Percentiles rank a stretch among this genome's conserved stretches.
phyloP scores from a whole-genome alignment of 306 rosid species.

The Lupinus albus region DNA sequence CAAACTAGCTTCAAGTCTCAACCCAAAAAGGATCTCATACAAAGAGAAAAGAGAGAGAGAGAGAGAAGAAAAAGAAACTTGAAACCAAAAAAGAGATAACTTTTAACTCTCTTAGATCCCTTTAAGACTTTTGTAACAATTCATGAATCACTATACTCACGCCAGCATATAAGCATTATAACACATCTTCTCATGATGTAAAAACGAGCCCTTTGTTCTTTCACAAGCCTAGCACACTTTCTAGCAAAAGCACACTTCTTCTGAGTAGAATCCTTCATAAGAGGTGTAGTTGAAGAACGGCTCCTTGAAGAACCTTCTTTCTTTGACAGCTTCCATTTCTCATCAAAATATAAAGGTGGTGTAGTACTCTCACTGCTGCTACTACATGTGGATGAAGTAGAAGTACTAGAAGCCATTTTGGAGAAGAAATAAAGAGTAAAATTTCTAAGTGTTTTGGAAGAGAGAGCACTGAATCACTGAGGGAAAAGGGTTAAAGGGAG shows the following conservation, averaged over 20 bases:
- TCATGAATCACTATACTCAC: constrained; percentile 55
- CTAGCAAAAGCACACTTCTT: constrained; percentile 52
- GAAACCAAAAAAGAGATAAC: constrained; percentile 1
- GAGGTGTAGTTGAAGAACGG: constrained; percentile 38
- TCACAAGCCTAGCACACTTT: constrained; percentile 60
- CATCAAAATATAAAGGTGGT: constrained; percentile 52
- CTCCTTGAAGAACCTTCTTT: constrained; percentile 50
- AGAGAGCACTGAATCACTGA: constrained; percentile 12
- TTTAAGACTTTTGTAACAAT: too few relatives aligned
- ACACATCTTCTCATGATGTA: constrained; percentile 68
- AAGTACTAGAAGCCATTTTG: constrained; percentile 14
- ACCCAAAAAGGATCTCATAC: constrained; percentile 27
- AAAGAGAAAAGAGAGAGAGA: constrained; percentile 8
- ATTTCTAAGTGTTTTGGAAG: not conserved
- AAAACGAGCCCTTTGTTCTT: constrained; percentile 67
- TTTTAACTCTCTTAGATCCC: constrained; percentile 21
- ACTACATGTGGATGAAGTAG: constrained; percentile 26
- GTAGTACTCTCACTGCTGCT: not conserved
- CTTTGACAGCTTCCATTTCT: constrained; percentile 65
- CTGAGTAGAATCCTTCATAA: constrained; percentile 46
- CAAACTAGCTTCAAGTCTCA: not conserved
- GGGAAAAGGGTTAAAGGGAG: not conserved
- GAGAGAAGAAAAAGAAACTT: not conserved
- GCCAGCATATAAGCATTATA: constrained; percentile 76
- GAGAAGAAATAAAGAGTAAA: not conserved